Evolutionary conservation across 2,329 filamentous ascomycete species (phyloP), one percentile per base, ranked within the genome.

Genomic region (Fusarium bulbicola): DNA sequence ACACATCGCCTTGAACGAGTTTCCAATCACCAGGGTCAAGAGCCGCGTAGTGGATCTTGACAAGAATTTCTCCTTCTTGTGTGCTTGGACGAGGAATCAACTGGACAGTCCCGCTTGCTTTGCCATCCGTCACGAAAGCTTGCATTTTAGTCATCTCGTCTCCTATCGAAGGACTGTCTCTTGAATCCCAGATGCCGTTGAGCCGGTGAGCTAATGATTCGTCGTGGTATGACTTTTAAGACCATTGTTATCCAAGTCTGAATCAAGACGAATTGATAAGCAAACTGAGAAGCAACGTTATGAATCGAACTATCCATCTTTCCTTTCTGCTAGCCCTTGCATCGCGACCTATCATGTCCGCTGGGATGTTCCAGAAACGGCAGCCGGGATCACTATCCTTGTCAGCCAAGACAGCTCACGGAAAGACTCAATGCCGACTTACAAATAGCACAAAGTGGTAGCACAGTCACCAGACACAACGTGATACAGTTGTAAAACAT

Each of bases 11-110:
- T 34, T 68, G n/a, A 2, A 68, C 64, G 1, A 68, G 47, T 14
- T 63, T 68, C 65, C 64, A 68, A 18, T 68, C 65, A 28, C 47
- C 65, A 3, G 65, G 65, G 4, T 68, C 68, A 2, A 68, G 5
- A 7, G 63, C 65, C 9, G 24, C 47, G 8, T 49, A 68, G 30
- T 63, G 32, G 16, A 68, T 21, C 14, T 53, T 56, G 32, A 68
- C 16, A 6, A 68, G 65, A 28, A 68, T 50, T 4, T 68, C 63
- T 0, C 36, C 42, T 16, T 20, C 16, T 6, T 9, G 5, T 1
- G 47, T 37, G 1, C 14, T 32, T n/a, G 65, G 65, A 14, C 32
- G 36, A 13, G 47, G 20, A 6, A 49, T 10, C 1, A 12, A 14
- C 7, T 54, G n/a, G 12, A 50, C 24, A 11, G 32, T 45, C 5